Evolutionary conservation across 1,284 basidiomycete species (phyloP), one percentile per base, ranked within the genome.

Genomic region (Leucoagaricus sp.): DNA sequence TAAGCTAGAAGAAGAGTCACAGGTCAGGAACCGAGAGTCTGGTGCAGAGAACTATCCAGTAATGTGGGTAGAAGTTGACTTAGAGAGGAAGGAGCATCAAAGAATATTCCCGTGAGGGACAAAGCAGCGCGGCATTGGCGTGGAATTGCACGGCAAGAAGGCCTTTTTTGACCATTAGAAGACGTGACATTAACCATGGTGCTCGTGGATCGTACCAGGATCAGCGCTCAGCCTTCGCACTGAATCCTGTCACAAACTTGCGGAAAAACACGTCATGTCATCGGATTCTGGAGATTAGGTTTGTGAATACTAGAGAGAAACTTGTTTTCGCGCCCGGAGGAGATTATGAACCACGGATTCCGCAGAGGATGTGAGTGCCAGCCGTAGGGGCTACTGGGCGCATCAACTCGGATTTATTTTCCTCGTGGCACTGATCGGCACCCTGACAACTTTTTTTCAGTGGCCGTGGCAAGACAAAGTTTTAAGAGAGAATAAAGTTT

Each of bases 211-310:
- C 45, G 13, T 23, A 19, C 44, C 34, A 54, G 52, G 52, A 53
- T 53, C 31, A 33, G 31, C 51, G n/a, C n/a, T n/a, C n/a, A 46
- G 5, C 36, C 44, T 47, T 47, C 45, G 44, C 12, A 46, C 42
- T 45, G 51, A 46, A 53, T 46, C 21, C 51, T 38, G 52, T 23
- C 12, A 28, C 21, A 28, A 5, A 4, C 28, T 17, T 25, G 40
- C 44, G 21, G 42, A 41, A 54, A 38, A 33, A 3, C 34, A 17
- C 33, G 33, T 28, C 52, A 31, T 29, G 53, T 48, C 44, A 33
- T 47, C 52, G 33, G 44, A 36, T 34, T 28, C 52, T 40, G 44
- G 51, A 40, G 34, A 13, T 47, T 33, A 54, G 53, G 45, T 21
- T 5, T 47, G 10, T 54, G 23, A 9, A 26, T 17, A 40, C 23